A percentile compares a stretch with the other conserved stretches of the same genome.
These are phyloP conservation scores for Tritrichomonas foetus DNA, from an alignment of 208 protist genomes.

Conservation along the genomic window DNA sequence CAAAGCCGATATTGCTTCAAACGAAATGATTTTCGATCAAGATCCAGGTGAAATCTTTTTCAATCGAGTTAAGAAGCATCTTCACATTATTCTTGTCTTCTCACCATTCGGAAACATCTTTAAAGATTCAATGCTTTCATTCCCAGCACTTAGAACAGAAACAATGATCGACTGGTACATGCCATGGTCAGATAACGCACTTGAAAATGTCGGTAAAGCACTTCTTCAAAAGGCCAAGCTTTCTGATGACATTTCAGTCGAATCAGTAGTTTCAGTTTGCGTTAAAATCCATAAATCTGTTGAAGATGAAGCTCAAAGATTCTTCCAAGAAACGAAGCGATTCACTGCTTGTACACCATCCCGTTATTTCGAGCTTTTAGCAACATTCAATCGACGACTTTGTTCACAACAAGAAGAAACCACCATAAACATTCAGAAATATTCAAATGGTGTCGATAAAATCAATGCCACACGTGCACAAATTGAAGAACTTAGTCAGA, in stretches of 20 bases:
- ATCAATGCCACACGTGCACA: neutral
- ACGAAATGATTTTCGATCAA: constrained; percentile 67
- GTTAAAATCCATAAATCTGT: constrained; percentile 70
- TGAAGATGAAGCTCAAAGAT: neutral
- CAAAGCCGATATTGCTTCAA: constrained; percentile 44
- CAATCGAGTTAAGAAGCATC: constrained; percentile 75
- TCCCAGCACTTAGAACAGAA: constrained; percentile 91
- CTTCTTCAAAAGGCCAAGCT: neutral
- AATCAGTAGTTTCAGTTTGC: constrained; percentile 50
- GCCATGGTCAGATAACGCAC: constrained; percentile 81
- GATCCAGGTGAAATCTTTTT: constrained; percentile 82
- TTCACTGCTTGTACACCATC: constrained; percentile 25
- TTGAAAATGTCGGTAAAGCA: constrained; percentile 70
- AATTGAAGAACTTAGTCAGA: neutral
- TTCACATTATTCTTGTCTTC: constrained; percentile 87
- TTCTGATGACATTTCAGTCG: neutral
- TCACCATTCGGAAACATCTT: constrained; percentile 85
- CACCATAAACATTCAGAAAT: neutral
- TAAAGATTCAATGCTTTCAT: constrained; percentile 80
- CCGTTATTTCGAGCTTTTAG: neutral
- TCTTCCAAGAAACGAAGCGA: neutral
- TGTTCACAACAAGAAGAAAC: constrained; percentile 60
- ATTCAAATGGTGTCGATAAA: constrained; percentile 19
- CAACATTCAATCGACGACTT: neutral
- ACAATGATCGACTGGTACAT: constrained; percentile 93